Evolutionary conservation across 495 filamentous ascomycete genomes (phyloP).

Genomic region (Penicillium samsonianum): DNA sequence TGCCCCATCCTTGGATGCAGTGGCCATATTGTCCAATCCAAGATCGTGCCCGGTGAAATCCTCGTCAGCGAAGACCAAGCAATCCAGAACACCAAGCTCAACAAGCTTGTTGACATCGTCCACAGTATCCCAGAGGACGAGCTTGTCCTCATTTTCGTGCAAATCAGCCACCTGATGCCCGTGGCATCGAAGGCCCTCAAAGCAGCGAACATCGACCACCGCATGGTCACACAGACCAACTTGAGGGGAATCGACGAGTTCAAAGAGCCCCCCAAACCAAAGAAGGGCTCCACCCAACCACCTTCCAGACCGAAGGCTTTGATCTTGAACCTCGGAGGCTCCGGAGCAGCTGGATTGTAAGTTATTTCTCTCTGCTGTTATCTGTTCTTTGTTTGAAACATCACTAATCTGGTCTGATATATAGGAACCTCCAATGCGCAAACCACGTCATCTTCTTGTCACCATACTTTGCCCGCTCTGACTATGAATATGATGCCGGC

Average conservation of each 20-base stretch:
- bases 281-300: neutral
- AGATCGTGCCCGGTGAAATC: slow-evolving; percentile 37
- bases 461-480: slow-evolving; percentile 56
- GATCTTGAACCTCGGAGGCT: slow-evolving; percentile 64
- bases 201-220: slow-evolving; percentile 34
- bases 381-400: neutral
- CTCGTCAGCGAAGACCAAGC: slow-evolving; percentile 34
- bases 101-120: slow-evolving; percentile 49
- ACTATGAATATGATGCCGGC: slow-evolving; percentile 58
- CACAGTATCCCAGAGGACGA: slow-evolving; percentile 43
- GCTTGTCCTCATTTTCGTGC: slow-evolving; percentile 54
- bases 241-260: slow-evolving; percentile 14
- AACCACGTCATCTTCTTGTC: slow-evolving; percentile 78
- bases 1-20: slow-evolving; percentile 37
- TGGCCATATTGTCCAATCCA: slow-evolving; percentile 28
- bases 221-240: slow-evolving; percentile 2
- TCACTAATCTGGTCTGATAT: neutral
- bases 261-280: neutral
- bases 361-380: slow-evolving; percentile 22
- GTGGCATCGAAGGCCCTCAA: slow-evolving; percentile 35
- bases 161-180: slow-evolving; percentile 46
- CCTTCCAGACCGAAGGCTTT: slow-evolving; percentile 48
- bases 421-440: slow-evolving; percentile 70
- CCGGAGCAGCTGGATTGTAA: slow-evolving; percentile 70
- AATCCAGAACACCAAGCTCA: slow-evolving; percentile 48